A percentile compares a stretch with the other conserved stretches of the same genome.
phyloP scores from a whole-genome alignment of 2,329 filamentous ascomycete genomes.

The Aspergillus aculeatinus region DNA sequence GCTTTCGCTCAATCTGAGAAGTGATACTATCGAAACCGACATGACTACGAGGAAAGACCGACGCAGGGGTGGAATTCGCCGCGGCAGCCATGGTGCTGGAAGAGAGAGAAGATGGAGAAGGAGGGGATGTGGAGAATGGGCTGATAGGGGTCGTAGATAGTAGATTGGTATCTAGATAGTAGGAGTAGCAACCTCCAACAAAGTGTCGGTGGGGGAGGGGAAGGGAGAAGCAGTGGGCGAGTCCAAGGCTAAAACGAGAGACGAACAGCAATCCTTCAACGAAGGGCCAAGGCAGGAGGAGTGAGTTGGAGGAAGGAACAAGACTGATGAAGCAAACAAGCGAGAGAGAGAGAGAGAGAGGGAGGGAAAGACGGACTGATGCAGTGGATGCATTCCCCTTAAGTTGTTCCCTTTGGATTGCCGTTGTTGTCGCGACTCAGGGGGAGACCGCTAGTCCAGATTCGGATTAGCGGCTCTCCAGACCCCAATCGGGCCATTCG shows the following conservation, averaged over 20 bases:
- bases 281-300: neutral
- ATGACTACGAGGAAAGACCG: slow-evolving; percentile 88
- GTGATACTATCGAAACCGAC: slow-evolving; percentile 99
- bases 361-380: neutral
- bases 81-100: slow-evolving; percentile 64
- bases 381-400: slow-evolving; percentile 13
- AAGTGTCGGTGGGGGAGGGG: slow-evolving; percentile 21
- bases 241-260: slow-evolving; percentile 16
- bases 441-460: slow-evolving; percentile 33
- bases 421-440: slow-evolving; percentile 35
- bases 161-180: slow-evolving; percentile 7
- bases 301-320: neutral
- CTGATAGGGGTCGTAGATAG: slow-evolving; percentile 1
- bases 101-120: slow-evolving; percentile 15
- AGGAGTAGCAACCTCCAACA: neutral
- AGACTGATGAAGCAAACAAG: slow-evolving; percentile 13
- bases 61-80: slow-evolving; percentile 56
- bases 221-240: slow-evolving; percentile 27
- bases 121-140: slow-evolving; percentile 7
- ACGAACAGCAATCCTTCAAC: slow-evolving; percentile 7
- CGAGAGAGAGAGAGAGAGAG: slow-evolving; percentile 15
- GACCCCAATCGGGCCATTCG: slow-evolving; percentile 23
- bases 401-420: slow-evolving; percentile 1
- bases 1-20: slow-evolving; percentile 98
- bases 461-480: slow-evolving; percentile 33